phyloP scores from a whole-genome alignment of 176 grass and related monocot genomes.

The Musa acuminata region DNA sequence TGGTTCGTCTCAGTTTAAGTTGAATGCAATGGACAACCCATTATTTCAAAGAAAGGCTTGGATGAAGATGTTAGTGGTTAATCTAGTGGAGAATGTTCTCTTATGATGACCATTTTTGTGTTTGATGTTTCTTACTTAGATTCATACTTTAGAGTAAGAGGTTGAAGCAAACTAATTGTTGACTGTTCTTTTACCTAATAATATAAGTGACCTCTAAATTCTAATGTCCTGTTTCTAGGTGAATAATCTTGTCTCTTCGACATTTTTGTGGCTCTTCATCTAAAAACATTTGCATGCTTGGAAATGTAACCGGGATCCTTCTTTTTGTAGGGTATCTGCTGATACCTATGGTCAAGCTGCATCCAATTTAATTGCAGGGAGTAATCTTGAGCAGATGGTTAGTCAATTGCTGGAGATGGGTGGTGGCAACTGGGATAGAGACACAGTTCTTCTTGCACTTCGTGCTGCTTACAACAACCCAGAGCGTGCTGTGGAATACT shows the following conservation, averaged over 20 bases:
- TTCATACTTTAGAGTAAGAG: no score
- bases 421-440: slow-evolving; percentile 87
- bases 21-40: no score
- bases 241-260: neutral
- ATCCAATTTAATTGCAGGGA: slow-evolving; percentile 54
- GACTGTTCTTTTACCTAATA: no score
- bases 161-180: no score
- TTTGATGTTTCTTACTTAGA: no score
- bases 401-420: slow-evolving; percentile 95
- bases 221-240: no score
- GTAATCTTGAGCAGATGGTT: slow-evolving; percentile 54
- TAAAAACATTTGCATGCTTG: neutral
- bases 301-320: slow-evolving; percentile 3
- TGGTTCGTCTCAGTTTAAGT: no score
- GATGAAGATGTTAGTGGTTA: no score
- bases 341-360: slow-evolving; percentile 43
- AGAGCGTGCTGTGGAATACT: slow-evolving; percentile 89
- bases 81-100: no score
- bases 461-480: slow-evolving; percentile 94
- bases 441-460: slow-evolving; percentile 64
- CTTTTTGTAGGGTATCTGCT: slow-evolving; percentile 35
- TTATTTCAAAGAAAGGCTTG: no score
- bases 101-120: no score
- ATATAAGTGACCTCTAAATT: no score
- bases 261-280: slow-evolving; percentile 7